Percentiles rank a stretch among this genome's conserved stretches.
Evolutionary conservation across 192 early-diverging fungal genomes (phyloP).

Genomic region (Oehlia diaphana): DNA sequence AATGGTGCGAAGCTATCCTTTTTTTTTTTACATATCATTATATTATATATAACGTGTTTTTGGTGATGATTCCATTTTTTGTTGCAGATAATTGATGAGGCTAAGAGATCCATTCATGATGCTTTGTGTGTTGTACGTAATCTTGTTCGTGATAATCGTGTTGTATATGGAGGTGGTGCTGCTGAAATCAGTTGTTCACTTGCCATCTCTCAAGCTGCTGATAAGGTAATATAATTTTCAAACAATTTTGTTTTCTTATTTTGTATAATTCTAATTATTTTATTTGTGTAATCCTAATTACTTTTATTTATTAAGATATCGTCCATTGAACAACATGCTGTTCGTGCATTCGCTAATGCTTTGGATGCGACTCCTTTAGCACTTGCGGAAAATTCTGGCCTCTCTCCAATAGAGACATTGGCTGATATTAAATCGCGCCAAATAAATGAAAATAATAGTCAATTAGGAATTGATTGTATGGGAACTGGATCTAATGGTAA

Average conservation of each 20-base stretch:
- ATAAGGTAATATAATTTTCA: constrained; percentile 50
- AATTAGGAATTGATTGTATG: constrained; percentile 97
- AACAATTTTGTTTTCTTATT: neutral
- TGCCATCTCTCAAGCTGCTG: constrained; percentile 89
- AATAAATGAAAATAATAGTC: constrained; percentile 78
- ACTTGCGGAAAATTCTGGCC: constrained; percentile 96
- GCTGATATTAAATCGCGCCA: constrained; percentile 95
- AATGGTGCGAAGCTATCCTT: constrained; percentile 63
- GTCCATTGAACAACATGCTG: constrained; percentile 98
- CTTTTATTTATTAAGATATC: constrained; percentile 52
- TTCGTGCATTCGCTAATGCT: constrained; percentile 96
- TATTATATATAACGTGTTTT: neutral
- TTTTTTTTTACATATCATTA: neutral
- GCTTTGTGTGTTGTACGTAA: constrained; percentile 99
- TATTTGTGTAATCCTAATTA: neutral
- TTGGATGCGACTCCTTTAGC: constrained; percentile 93
- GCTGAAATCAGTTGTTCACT: constrained; percentile 97
- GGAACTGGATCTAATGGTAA: constrained; percentile 81
- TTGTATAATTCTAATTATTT: neutral
- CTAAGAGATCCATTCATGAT: constrained; percentile 96
- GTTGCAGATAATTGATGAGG: constrained; percentile 92
- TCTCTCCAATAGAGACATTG: constrained; percentile 95
- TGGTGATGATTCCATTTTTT: neutral
- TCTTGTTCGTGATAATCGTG: constrained; percentile 93
- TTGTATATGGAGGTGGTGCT: constrained; percentile 99